phyloP scores from a whole-genome alignment of 352 stramenopile species.

The Globisporangium cylindrosporum region DNA sequence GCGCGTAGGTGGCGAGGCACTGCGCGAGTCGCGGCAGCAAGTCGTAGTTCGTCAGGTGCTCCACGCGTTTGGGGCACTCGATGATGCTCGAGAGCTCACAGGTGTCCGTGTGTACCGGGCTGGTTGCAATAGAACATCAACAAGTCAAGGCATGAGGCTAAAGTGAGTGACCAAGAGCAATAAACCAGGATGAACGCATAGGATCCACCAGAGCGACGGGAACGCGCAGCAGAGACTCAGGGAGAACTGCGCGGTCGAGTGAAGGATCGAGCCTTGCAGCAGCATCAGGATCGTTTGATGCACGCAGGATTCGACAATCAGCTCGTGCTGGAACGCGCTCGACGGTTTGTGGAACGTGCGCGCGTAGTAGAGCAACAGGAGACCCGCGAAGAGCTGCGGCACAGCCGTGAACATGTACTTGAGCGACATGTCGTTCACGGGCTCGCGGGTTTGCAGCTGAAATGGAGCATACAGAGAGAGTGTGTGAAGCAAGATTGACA shows the following conservation, averaged over 20 bases:
- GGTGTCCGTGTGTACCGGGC: slow-evolving; percentile 31
- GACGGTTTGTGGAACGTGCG: slow-evolving; percentile 42
- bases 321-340: slow-evolving; percentile 46
- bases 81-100: slow-evolving; percentile 42
- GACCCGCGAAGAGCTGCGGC: slow-evolving; percentile 38
- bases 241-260: slow-evolving; percentile 41
- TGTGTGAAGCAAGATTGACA: neutral
- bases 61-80: slow-evolving; percentile 33
- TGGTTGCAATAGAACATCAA: slow-evolving; percentile 14
- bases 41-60: slow-evolving; percentile 31
- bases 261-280: slow-evolving; percentile 39
- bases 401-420: slow-evolving; percentile 51
- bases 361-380: slow-evolving; percentile 63
- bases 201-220: slow-evolving; percentile 42
- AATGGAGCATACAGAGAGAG: neutral
- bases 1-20: slow-evolving; percentile 37
- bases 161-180: neutral
- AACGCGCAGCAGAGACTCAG: slow-evolving; percentile 56
- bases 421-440: slow-evolving; percentile 42
- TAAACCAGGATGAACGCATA: neutral
- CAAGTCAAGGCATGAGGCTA: neutral
- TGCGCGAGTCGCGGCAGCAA: slow-evolving; percentile 39
- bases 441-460: slow-evolving; percentile 37
- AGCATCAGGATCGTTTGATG: slow-evolving; percentile 42
- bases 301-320: slow-evolving; percentile 53